Conservation (phyloP, 2,329 filamentous ascomycete species). For the Aspergillus aculeatus region DNA sequence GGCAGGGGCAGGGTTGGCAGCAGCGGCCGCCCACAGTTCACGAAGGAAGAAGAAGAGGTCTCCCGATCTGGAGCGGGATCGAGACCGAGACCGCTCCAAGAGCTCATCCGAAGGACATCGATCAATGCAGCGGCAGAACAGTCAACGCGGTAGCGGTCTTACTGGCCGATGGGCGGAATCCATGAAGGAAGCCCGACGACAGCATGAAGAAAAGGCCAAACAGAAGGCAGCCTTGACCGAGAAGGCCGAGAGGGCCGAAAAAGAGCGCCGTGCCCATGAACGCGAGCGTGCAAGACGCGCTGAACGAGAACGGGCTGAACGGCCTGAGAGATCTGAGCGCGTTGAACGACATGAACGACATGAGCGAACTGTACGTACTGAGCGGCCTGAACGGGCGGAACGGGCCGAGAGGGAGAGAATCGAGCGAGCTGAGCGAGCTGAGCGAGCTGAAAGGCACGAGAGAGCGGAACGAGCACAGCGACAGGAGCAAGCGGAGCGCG, state of each 20-base stretch:
- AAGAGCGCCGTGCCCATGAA: constrained; percentile 15
- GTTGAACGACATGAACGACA: not conserved
- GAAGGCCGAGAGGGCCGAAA: constrained; percentile 16
- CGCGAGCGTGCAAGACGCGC: not conserved
- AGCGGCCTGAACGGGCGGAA: constrained; percentile 12
- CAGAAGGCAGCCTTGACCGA: constrained; percentile 14
- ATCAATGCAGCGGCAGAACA: constrained; percentile 33
- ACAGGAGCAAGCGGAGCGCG: not conserved
- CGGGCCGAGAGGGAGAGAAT: not conserved
- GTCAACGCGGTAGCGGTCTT: constrained; percentile 30
- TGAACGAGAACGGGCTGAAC: not conserved
- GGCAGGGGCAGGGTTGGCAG: constrained; percentile 11
- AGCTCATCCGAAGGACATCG: constrained; percentile 36
- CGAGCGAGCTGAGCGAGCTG: not conserved
- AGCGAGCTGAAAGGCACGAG: constrained; percentile 14
- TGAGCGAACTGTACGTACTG: constrained; percentile 17
- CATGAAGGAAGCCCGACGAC: constrained; percentile 37
- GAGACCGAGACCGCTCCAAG: constrained; percentile 37
- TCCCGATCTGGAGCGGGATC: constrained; percentile 31
- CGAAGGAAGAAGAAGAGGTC: constrained; percentile 35
- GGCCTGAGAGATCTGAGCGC: not conserved
- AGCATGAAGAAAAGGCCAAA: constrained; percentile 34
- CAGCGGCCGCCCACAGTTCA: constrained; percentile 16
- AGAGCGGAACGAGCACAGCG: constrained; percentile 9
- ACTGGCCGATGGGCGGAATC: constrained; percentile 36